Conservation (phyloP, 495 filamentous ascomycete species). For the Halenospora varia region DNA sequence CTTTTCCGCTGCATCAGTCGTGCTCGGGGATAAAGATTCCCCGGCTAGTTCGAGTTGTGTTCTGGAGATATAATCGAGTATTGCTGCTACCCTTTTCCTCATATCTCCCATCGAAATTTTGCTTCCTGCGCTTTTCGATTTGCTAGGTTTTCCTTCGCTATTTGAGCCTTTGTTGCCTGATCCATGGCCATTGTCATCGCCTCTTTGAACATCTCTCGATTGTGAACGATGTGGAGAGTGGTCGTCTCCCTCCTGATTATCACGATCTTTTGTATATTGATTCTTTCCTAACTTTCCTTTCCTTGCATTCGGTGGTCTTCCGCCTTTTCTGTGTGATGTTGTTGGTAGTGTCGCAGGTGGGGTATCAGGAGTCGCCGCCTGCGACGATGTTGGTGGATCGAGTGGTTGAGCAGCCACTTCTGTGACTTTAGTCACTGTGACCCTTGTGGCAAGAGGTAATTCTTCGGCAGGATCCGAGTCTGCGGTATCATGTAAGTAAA, state of each 20-base stretch:
- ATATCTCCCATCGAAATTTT: constrained; percentile 89
- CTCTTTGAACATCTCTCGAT: constrained; percentile 52
- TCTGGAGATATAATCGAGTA: constrained; percentile 85
- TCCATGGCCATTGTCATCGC: constrained; percentile 18
- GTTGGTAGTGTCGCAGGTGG: constrained; percentile 34
- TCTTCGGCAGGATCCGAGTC: constrained; percentile 61
- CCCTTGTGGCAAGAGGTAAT: constrained; percentile 42
- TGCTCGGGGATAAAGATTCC: constrained; percentile 28
- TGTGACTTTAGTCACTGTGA: constrained; percentile 29
- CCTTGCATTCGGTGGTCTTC: constrained; percentile 58
- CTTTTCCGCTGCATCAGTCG: constrained; percentile 12
- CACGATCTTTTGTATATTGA: constrained; percentile 78
- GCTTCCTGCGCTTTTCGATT: constrained; percentile 42
- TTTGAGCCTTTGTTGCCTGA: constrained; percentile 22
- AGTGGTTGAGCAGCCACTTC: constrained; percentile 17
- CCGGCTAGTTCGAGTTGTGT: constrained; percentile 87
- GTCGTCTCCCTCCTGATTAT: constrained; percentile 51
- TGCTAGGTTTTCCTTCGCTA: constrained; percentile 27
- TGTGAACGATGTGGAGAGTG: constrained; percentile 62
- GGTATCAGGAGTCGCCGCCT: constrained; percentile 35
- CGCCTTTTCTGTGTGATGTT: constrained; percentile 48
- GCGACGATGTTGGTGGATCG: constrained; percentile 22
- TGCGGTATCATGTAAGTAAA: constrained; percentile 35
- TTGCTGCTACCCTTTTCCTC: constrained; percentile 76
- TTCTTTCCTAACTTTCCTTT: constrained; percentile 73